Evolutionary conservation across 2,329 filamentous ascomycete species (phyloP), one percentile per base, ranked within the genome.

Genomic region (Seiridium unicorne): DNA sequence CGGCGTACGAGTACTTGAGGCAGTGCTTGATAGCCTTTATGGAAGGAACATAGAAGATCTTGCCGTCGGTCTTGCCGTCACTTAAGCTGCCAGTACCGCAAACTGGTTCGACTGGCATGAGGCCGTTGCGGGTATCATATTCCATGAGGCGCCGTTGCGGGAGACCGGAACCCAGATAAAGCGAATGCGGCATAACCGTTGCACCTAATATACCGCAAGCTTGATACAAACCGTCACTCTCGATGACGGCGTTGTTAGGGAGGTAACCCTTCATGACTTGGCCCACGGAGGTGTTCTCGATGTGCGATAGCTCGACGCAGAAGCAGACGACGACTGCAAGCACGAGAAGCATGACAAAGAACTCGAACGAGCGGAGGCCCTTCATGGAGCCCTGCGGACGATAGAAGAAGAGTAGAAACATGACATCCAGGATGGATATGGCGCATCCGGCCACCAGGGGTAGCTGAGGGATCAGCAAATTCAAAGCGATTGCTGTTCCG

Each of bases 191-290:
- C 87, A 90, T 89, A 32, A 90, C 88, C 0, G 90, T 93, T 3
- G 90, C 90, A 2, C 90, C 90, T 0, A 93, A 79, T 60, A 93
- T 93, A 56, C 90, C 90, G 63, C 90, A 93, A 1, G 89, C 84
- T 72, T 90, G 87, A 69, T 90, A 91, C 0, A 88, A 69, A 53
- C 79, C 88, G 68, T 86, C 68, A 1, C 81, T 79, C 69, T 89
- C 74, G 1, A 89, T 75, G 1, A 90, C 72, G 3, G 82, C 79
- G 47, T 76, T 75, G 0, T 86, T 89, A 0, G 88, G 88, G 18
- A 90, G 70, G 65, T 88, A 91, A 18, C 88, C 88, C 42, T 74
- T 76, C 69, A 91, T 87, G 2, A 91, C 85, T 13, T 88, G 78
- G 1, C 83, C 83, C 1, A 84, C 76, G 4, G 76, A 76, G 0